Evolutionary conservation across 1,284 basidiomycete species (phyloP), one percentile per base, ranked within the genome.

Genomic region (Cerrena zonata): DNA sequence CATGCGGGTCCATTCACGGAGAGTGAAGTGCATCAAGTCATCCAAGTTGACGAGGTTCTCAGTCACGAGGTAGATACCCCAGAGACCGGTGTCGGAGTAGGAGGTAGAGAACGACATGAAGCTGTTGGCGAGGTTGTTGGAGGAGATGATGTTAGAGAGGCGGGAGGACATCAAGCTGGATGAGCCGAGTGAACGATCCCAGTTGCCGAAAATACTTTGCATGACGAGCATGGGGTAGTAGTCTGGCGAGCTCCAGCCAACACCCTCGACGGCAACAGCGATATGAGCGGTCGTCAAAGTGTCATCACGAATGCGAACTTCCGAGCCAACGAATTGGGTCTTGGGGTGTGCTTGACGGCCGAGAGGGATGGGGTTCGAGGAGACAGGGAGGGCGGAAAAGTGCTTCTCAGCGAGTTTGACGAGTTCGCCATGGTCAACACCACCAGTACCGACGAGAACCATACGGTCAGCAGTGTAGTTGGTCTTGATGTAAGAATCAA

Each of bases 31-130:
- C 52, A 84, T 71, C 56, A 97, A 73, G 69, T 99, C 96, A 66
- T 99, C 95, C 52, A 98, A 76, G 75, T 95, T 94, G 71, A 79
- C 78, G 51, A 91, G 68, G 77, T 97, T 97, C 80, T 99, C 96
- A 24, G 91, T 86, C 53, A 94, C 90, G 52, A 97, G 74, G 80
- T 99, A 99, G 74, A 97, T 93, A 64, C 96, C 96, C 96, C 96
- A 99, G 43, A 99, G 86, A 64, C 95, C 96, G 18, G 94, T 99
- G 73, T 99, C 96, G 15, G 94, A 94, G 79, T 99, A 99, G n/a
- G 91, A 94, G 11, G 96, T 99, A 38, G 92, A 96, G 85, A 99
- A 99, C 57, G 91, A 93, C 92, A 98, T 96, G 86, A 91, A 99
- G 59, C 89, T 94, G 80, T 99, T 99, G 65, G 96, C 95, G 65